Percentiles rank a stretch among this genome's conserved stretches.
Evolutionary conservation across 768 basidiomycete species (phyloP).

Genomic region (Fibroporia radiculosa): DNA sequence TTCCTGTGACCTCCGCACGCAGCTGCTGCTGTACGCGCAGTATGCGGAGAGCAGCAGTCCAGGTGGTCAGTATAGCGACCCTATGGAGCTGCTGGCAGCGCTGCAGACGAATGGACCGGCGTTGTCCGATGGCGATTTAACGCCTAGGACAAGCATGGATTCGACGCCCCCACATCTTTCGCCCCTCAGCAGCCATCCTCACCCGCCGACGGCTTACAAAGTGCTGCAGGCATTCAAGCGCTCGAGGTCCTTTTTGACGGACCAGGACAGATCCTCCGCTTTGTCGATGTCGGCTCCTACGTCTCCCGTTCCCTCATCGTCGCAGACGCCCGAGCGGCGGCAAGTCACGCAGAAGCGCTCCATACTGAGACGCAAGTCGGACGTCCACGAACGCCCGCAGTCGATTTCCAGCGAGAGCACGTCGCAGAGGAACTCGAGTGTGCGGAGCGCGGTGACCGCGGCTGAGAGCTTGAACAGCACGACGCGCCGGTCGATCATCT

Average conservation of each 20-base stretch:
- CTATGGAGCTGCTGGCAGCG: slow-evolving; percentile 37
- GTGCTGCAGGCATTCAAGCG: slow-evolving; percentile 59
- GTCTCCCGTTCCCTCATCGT: slow-evolving; percentile 13
- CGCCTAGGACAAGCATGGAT: slow-evolving; percentile 39
- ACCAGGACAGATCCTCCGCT: slow-evolving; percentile 29
- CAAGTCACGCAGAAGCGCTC: slow-evolving; percentile 26
- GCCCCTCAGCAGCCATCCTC: slow-evolving; percentile 42
- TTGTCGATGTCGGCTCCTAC: slow-evolving; percentile 23
- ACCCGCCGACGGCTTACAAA: slow-evolving; percentile 55
- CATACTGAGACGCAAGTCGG: slow-evolving; percentile 29
- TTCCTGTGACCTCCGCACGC: slow-evolving; percentile 76
- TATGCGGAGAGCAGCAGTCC: slow-evolving; percentile 66
- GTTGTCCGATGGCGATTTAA: slow-evolving; percentile 44
- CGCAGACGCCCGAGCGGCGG: slow-evolving; percentile 4
- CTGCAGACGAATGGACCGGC: slow-evolving; percentile 28
- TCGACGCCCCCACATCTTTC: slow-evolving; percentile 24
- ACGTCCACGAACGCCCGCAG: slow-evolving; percentile 38
- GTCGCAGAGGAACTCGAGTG: slow-evolving; percentile 41
- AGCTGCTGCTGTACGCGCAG: slow-evolving; percentile 70
- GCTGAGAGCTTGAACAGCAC: slow-evolving; percentile 35
- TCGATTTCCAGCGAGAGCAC: slow-evolving; percentile 59
- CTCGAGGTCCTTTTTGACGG: slow-evolving; percentile 46
- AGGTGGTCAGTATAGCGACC: slow-evolving; percentile 43
- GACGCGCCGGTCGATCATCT: slow-evolving; percentile 26
- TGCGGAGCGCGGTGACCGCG: slow-evolving; percentile 49